Conservation (phyloP, 2,329 filamentous ascomycete genomes). For the Paecilomyces dactylethromorphus region DNA sequence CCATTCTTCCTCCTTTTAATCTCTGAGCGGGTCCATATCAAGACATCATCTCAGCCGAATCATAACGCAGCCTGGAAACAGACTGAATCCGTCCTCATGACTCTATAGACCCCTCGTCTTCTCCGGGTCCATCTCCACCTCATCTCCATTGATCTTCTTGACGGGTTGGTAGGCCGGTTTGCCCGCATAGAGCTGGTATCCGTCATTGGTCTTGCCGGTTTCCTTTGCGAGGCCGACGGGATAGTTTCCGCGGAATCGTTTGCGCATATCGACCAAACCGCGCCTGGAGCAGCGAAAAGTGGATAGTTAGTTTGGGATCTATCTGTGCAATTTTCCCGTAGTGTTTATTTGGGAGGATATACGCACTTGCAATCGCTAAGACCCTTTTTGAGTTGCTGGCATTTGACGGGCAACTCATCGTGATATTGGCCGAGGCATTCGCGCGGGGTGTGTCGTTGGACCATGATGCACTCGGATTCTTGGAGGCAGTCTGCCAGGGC, state of each 20-base stretch:
- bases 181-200: conserved; percentile 73
- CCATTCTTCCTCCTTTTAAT: not conserved
- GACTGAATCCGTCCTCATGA: not conserved
- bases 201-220: conserved; percentile 39
- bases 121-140: conserved; percentile 45
- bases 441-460: conserved; percentile 75
- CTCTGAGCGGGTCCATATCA: not conserved
- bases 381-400: conserved; percentile 86
- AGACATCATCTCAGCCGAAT: not conserved
- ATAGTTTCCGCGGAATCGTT: conserved; percentile 91
- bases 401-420: conserved; percentile 76
- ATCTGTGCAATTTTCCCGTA: not conserved
- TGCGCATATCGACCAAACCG: conserved; percentile 97
- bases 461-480: conserved; percentile 92
- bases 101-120: conserved; percentile 39
- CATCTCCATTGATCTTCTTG: conserved; percentile 62
- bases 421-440: conserved; percentile 80
- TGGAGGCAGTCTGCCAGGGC: conserved; percentile 93
- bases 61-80: not conserved
- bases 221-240: conserved; percentile 66
- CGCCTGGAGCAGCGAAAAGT: conserved; percentile 39
- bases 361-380: conserved; percentile 81
- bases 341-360: not conserved
- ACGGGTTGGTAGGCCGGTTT: conserved; percentile 63
- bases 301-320: not conserved